Evolutionary conservation across 108 stramenopile species (phyloP).

Genomic region (Nannochloropsis salina): DNA sequence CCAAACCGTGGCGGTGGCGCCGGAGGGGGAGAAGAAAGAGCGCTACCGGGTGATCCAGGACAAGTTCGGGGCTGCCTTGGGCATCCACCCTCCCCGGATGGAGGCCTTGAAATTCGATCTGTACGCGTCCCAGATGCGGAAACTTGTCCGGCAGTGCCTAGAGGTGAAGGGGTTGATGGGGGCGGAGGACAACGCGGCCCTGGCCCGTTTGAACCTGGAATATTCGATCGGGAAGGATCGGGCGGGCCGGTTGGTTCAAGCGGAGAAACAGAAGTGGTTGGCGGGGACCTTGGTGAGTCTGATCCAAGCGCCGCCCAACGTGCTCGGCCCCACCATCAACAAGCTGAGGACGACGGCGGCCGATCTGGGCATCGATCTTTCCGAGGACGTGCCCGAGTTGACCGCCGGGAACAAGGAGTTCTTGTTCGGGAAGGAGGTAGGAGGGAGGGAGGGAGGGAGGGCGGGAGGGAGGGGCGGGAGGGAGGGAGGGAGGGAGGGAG

Average conservation of each 20-base stretch:
- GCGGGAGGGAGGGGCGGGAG: background rate
- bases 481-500: too few relatives aligned
- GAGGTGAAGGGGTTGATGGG: background rate
- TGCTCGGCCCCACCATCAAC: background rate
- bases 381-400: background rate
- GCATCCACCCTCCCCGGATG: background rate
- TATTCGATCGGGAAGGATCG: background rate
- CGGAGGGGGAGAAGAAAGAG: constrained; percentile 1
- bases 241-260: background rate
- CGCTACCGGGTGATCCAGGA: constrained; percentile 2
- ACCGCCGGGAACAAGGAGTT: background rate
- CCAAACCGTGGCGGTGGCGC: background rate
- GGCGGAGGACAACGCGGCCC: background rate
- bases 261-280: background rate
- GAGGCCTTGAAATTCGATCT: constrained; percentile 5
- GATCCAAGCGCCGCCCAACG: background rate
- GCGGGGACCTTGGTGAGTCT: constrained; percentile 2
- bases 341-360: constrained; percentile 3
- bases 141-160: background rate
- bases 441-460: background rate
- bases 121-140: background rate
- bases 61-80: background rate
- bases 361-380: background rate
- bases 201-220: background rate
- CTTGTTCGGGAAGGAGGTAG: background rate